Evolutionary conservation across 305 asterid species (phyloP), one percentile per base, ranked within the genome.

Genomic region (Galium porrigens): DNA sequence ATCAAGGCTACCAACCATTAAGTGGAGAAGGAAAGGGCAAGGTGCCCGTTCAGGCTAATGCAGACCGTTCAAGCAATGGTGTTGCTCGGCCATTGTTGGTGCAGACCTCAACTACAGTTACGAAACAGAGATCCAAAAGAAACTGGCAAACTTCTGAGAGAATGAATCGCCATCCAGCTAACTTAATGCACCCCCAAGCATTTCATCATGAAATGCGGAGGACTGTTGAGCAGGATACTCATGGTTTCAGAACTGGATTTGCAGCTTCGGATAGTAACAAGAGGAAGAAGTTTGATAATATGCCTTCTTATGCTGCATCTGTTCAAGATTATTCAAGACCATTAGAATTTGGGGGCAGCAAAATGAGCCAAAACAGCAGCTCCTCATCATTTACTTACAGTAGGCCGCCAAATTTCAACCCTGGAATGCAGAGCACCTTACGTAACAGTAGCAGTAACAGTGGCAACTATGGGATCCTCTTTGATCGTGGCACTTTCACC

Each of bases 61-160:
- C 64, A 60, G 61, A 32, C 57, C 68, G 59, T 44, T 69, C 73
- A 60, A 71, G 68, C 59, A 18, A 66, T 20, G 76, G 71, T 51
- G 63, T 59, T 72, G 53, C 76, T 71, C 74, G 67, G 65, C 86
- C 72, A 71, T 70, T 70, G 64, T 44, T 74, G 48, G 67, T 69
- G 74, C 84, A 68, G 60, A 62, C 58, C 64, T 68, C 58, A 55
- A 72, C 79, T 74, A 81, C 73, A 62, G 58, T 68, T 62, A 41
- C 61, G 70, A 76, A 72, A 52, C 74, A 73, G 70, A 86, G 86
- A 67, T 63, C 69, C 69, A 78, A 81, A 68, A 81, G 88, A 74
- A 77, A 77, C 64, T 57, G 56, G 69, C 72, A 55, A 17, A 60
- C 61, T 68, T 64, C 80, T 44, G 68, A 64, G 76, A 25, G 63